Base-by-base conservation (phyloP, 2,329 filamentous ascomycete genomes). In the Fusarium neocosmosporiellum region DNA sequence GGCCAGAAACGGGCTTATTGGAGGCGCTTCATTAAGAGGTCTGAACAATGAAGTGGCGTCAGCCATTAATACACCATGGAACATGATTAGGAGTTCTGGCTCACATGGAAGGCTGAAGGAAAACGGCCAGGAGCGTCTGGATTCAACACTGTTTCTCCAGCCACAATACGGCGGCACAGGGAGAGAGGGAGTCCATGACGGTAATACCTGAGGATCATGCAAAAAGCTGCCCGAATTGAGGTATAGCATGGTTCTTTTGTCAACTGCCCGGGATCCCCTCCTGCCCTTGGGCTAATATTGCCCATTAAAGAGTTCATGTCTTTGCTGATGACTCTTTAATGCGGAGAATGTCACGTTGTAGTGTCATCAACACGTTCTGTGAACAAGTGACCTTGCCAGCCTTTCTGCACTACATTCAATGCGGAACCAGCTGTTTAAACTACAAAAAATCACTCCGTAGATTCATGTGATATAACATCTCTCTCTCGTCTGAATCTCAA, bases 1-100 rank as follows among this genome's bases (percentile, higher is more conserved):
- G 43, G 31, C 18, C n/a, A 60, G 37, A 59, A 22, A 34, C 31
- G 29, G 37, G 57, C n/a, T 59, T 70, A 67, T 70, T 63, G 66
- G 62, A 48, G 41, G 69, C 70, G 13, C 29, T 59, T 59, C 57
- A 48, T 27, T 16, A 46, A 55, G 50, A 69, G 36, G 58, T 54
- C 67, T 36, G 41, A 62, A 67, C 70, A 72, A 67, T 72, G 22
- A 72, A 50, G 50, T 71, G 59, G 70, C 70, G 67, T 65, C 37
- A 59, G 50, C 67, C 70, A 71, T 67, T 64, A 61, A 61, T 43
- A 67, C 46, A 18, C 27, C 14, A 20, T 37, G 16, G 46, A 33
- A 43, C n/a, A 59, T 33, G 57, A 46, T n/a, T 14, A 46, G n/a
- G 27, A 31, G 57, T 37, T 53, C 20, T 29, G n/a, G n/a, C 9